Evolutionary conservation across 352 stramenopile genomes (phyloP), one percentile per base, ranked within the genome.

Genomic region (Globisporangium splendens): DNA sequence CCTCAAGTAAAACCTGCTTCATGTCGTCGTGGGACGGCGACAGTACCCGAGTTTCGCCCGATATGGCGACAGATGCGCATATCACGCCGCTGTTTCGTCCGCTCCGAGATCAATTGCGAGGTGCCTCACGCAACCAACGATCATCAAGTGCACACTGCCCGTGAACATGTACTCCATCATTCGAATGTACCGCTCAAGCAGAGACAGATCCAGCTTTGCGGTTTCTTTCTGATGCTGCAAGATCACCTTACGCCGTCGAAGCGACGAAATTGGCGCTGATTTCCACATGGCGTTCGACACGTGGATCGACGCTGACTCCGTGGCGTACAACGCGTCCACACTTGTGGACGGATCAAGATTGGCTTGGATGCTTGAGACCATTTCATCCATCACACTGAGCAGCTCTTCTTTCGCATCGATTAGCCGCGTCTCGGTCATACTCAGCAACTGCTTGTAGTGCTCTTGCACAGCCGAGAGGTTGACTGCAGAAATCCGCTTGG

Each of bases 101-200:
- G 46, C 31, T 0, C 50, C 67, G 15, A 87, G 38, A n/a, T 87
- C 72, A 11, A 14, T 11, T 2, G 70, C 56, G 10, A 86, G 52
- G 46, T 72, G 57, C 42, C 56, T 55, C 13, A 89, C 56, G 35
- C 70, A 77, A 1, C 50, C 64, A 18, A 86, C 46, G 14, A 91
- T 61, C 82, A 91, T 89, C 24, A 76, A 48, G 54, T 89, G 89
- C 10, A 91, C 60, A 18, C 75, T 87, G 41, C 84, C 79, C 0
- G 73, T 70, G 57, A 86, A 91, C 69, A 89, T 83, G 50, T 89
- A 91, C 35, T 77, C 75, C 63, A 88, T 73, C 63, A 89, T 48
- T 6, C 72, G 73, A 39, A 91, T 71, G 41, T 81, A 86, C 12
- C 65, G 70, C 33, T 70, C 66, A 8, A 91, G 52, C 22, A 88